Base-by-base conservation (phyloP, 2,329 filamentous ascomycete genomes). In the Neonectria faginata region DNA sequence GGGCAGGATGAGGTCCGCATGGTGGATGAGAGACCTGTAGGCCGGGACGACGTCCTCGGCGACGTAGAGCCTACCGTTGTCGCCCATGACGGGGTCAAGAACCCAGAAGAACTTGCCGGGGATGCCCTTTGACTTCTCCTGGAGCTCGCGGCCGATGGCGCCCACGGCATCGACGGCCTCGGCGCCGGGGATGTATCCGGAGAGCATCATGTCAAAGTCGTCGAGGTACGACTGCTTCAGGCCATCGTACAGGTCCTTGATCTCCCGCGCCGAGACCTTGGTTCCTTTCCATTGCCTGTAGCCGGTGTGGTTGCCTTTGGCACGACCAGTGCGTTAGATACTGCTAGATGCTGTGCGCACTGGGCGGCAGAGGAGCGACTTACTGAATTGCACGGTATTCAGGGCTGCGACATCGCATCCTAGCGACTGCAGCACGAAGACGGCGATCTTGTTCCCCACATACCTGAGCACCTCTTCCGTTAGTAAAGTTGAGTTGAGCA, bases 341-440 rank as follows among this genome's bases (percentile, higher is more conserved):
- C 3, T 12, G 18, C 25, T 25, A 25, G 25, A 25, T 25, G 5
- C 25, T 27, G 57, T 31, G 57, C 36, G 51, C 18, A 20, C 10
- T 18, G 20, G 10, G 31, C 29, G 20, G 31, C 9, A 14, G 33
- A 27, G 14, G 31, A 22, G 25, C 39, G 22, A 81, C 91, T 79
- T 83, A 97, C 95, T 98, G 83, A 97, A 99, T 74, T 99, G 92
- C 7, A 99, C 96, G 0, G 96, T 99, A 78, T 99, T 97, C 74
- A 99, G 86, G 2, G 94, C 93, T 9, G 94, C 92, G 7, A 97
- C 95, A 74, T 99, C 95, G 76, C 94, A 97, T 52, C 96, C 96
- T 55, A 99, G 82, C 1, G 92, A 91, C 79, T 99, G 95, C 86
- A 99, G 91, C 70, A 94, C 93, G 76, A 97, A 97, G 1, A 94